phyloP scores from a whole-genome alignment of 495 filamentous ascomycete species.

The Neurospora sp. region DNA sequence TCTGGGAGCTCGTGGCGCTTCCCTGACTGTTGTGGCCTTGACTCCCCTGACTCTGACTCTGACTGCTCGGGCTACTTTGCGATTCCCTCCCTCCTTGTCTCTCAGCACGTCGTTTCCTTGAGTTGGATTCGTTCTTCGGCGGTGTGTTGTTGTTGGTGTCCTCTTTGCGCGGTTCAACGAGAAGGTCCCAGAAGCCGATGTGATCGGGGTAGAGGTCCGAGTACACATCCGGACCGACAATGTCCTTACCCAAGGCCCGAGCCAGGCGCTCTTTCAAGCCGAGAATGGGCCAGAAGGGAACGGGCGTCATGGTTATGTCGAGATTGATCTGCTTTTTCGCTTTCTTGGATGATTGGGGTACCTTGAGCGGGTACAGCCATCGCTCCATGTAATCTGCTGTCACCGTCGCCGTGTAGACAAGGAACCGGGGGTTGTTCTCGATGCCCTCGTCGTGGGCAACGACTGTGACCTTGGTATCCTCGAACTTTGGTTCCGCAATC shows the following conservation, averaged over 20 bases:
- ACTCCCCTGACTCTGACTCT: not conserved
- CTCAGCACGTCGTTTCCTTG: slow-evolving; percentile 6
- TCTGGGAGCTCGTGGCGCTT: not conserved
- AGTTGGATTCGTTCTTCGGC: not conserved
- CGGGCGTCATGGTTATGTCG: slow-evolving; percentile 25
- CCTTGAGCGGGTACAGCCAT: slow-evolving; percentile 27
- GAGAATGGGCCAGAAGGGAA: slow-evolving; percentile 35
- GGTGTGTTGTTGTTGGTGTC: not conserved
- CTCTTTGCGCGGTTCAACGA: slow-evolving; percentile 9
- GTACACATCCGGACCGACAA: slow-evolving; percentile 25
- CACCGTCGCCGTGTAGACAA: slow-evolving; percentile 33
- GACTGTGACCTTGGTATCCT: slow-evolving; percentile 30
- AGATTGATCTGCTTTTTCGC: slow-evolving; percentile 9
- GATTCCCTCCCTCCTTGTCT: not conserved
- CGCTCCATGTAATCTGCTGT: slow-evolving; percentile 27
- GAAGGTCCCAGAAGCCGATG: slow-evolving; percentile 28
- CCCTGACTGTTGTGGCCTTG: not conserved
- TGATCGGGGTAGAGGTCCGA: slow-evolving; percentile 10
- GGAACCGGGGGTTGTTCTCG: slow-evolving; percentile 22
- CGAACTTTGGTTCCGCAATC: slow-evolving; percentile 13
- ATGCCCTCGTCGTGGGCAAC: slow-evolving; percentile 28
- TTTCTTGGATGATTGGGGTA: slow-evolving; percentile 6
- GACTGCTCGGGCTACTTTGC: not conserved
- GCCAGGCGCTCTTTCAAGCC: slow-evolving; percentile 39
- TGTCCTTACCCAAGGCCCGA: slow-evolving; percentile 30